Conservation (phyloP, 306 rosid species). For the Cucurbita moschata region DNA sequence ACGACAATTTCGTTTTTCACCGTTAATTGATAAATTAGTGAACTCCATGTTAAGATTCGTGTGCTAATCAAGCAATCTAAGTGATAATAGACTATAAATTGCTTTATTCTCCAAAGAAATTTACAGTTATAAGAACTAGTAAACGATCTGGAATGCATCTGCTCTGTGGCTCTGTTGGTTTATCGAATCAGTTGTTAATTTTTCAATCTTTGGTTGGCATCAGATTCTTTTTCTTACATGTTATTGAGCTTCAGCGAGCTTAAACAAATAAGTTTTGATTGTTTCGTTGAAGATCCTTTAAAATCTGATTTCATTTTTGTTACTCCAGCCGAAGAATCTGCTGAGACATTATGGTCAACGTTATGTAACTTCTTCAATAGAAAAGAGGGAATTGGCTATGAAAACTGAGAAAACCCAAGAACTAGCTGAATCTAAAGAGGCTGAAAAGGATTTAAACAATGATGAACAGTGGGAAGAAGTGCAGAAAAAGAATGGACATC, state of each 20-base stretch:
- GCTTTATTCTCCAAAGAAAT: neutral
- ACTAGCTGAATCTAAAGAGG: slow-evolving; percentile 21
- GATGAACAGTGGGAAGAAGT: slow-evolving; percentile 21
- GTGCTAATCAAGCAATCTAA: neutral
- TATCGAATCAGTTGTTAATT: neutral
- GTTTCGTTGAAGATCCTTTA: neutral
- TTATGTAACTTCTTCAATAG: slow-evolving; percentile 58
- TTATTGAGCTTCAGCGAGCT: neutral
- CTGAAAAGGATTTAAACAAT: slow-evolving; percentile 16
- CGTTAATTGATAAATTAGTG: neutral
- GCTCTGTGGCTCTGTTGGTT: neutral
- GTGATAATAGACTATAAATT: neutral
- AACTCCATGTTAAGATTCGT: neutral
- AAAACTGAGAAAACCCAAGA: slow-evolving; percentile 29
- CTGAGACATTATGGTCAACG: slow-evolving; percentile 41
- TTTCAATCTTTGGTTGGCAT: neutral
- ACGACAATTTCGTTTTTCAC: neutral
- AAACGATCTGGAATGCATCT: neutral
- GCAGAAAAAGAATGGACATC: slow-evolving; percentile 17
- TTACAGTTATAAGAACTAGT: neutral
- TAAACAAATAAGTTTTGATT: neutral
- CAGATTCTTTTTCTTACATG: neutral
- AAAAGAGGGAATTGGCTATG: slow-evolving; percentile 46
- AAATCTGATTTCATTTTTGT: neutral
- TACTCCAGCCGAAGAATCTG: slow-evolving; percentile 63